Percentiles rank a stretch among this genome's conserved stretches.
Conservation (phyloP, 805 yeast species). For the Pichia scutulata region DNA sequence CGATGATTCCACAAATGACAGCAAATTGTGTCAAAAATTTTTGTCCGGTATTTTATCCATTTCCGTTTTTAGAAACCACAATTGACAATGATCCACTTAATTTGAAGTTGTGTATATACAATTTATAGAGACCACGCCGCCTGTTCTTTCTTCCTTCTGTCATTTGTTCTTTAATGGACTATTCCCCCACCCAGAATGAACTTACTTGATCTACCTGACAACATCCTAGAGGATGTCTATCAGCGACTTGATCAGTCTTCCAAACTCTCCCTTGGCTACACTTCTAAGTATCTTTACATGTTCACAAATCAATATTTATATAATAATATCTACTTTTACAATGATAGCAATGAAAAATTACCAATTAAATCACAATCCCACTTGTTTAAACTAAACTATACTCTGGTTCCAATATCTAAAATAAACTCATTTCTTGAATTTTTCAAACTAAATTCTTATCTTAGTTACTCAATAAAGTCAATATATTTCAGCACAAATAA, state of each 20-base stretch:
- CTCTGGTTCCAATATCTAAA: conserved; percentile 2
- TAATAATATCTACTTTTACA: conserved; percentile 1
- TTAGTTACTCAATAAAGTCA: not conserved
- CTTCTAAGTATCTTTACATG: not conserved
- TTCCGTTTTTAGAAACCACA: not conserved
- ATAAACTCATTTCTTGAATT: not conserved
- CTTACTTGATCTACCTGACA: conserved; percentile 4
- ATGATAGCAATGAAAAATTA: not conserved
- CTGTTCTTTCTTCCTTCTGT: not conserved
- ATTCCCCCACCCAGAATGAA: not conserved
- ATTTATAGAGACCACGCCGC: not conserved
- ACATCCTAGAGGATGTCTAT: conserved; percentile 2
- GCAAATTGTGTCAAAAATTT: not conserved
- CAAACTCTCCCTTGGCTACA: not conserved
- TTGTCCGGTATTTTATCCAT: not conserved
- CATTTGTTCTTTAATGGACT: not conserved
- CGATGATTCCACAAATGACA: not conserved
- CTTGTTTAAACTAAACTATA: not conserved
- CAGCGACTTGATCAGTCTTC: not conserved
- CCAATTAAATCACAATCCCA: not conserved
- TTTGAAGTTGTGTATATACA: too few relatives aligned
- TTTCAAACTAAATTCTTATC: not conserved
- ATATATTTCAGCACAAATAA: not conserved
- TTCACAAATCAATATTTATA: not conserved
- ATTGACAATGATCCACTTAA: not conserved